Evolutionary conservation across 2,329 filamentous ascomycete species (phyloP).

Genomic region (Clarireedia monteithiana): DNA sequence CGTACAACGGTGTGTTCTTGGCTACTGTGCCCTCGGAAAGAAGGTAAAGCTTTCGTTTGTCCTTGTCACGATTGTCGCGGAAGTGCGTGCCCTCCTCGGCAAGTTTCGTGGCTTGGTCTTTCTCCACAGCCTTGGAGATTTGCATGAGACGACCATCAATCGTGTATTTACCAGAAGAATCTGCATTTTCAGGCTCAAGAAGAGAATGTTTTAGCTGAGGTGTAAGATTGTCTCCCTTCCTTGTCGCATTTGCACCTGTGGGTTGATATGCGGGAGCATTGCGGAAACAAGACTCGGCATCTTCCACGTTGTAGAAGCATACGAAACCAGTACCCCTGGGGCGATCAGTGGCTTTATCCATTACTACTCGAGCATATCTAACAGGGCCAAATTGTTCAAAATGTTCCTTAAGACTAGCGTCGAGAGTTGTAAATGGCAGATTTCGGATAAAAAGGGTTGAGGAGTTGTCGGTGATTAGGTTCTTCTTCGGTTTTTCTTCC

Average conservation of each 20-base stretch:
- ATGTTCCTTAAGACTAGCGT: constrained; percentile 75
- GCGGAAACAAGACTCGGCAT: constrained; percentile 70
- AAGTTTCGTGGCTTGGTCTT: constrained; percentile 68
- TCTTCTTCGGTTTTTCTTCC: constrained; percentile 30
- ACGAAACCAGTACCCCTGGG: constrained; percentile 93
- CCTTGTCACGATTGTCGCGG: constrained; percentile 64
- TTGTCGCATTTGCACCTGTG: constrained; percentile 29
- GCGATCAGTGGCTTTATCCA: constrained; percentile 76
- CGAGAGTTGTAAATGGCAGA: constrained; percentile 79
- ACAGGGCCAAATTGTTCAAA: constrained; percentile 85
- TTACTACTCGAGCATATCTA: constrained; percentile 84
- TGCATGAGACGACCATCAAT: constrained; percentile 83
- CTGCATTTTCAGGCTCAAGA: constrained; percentile 76
- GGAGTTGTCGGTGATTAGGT: constrained; percentile 51
- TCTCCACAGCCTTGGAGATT: constrained; percentile 76
- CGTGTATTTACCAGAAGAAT: constrained; percentile 79
- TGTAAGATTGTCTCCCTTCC: constrained; percentile 23
- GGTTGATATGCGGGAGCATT: constrained; percentile 57
- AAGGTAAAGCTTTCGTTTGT: constrained; percentile 85
- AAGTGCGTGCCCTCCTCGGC: constrained; percentile 57
- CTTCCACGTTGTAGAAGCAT: constrained; percentile 73
- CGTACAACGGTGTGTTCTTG: constrained; percentile 67
- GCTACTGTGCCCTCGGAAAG: constrained; percentile 80
- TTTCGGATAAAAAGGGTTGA: constrained; percentile 90
- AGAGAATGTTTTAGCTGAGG: constrained; percentile 66